These are phyloP conservation scores for Akanthomyces dipterigenus DNA, from an alignment of 2,329 filamentous ascomycete species.

Conservation along the genomic window DNA sequence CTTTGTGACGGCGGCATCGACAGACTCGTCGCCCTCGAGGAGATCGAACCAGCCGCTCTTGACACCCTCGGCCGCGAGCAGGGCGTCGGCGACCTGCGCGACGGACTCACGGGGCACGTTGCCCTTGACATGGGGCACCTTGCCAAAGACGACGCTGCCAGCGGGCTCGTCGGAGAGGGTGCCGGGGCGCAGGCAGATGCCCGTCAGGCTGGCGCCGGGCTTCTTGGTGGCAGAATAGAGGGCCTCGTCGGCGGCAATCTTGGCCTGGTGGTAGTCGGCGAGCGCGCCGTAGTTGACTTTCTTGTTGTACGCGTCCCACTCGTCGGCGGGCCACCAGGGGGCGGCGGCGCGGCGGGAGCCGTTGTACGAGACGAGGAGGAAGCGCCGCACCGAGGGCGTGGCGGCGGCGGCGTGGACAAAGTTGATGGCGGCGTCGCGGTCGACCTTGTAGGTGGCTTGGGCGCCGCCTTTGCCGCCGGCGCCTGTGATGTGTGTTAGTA, in stretches of 20 bases:
- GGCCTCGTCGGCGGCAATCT: constrained; percentile 52
- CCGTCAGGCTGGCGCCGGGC: constrained; percentile 31
- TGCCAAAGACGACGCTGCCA: constrained; percentile 41
- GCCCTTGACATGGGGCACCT: constrained; percentile 31
- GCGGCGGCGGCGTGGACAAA: constrained; percentile 54
- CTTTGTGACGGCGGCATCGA: constrained; percentile 40
- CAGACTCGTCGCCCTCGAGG: constrained; percentile 44
- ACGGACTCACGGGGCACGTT: constrained; percentile 51
- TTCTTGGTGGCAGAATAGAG: constrained; percentile 43
- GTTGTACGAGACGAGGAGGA: constrained; percentile 59
- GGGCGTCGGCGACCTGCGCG: constrained; percentile 48
- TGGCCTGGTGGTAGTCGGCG: constrained; percentile 52
- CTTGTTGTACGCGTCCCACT: constrained; percentile 40
- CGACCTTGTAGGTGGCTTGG: constrained; percentile 49
- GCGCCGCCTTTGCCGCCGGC: constrained; percentile 54
- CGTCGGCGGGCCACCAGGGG: constrained; percentile 48
- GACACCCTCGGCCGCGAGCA: constrained; percentile 43
- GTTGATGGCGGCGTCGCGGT: constrained; percentile 56
- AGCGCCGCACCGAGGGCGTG: constrained; percentile 49
- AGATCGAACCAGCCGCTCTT: constrained; percentile 50
- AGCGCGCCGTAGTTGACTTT: constrained; percentile 34
- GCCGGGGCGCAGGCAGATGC: constrained; percentile 49
- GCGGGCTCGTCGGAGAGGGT: constrained; percentile 42
- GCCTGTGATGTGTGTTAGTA: constrained; percentile 26
- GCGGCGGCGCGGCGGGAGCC: constrained; percentile 45